Conservation (phyloP, 768 basidiomycete genomes). For the Hydnomerulius pinastri region DNA sequence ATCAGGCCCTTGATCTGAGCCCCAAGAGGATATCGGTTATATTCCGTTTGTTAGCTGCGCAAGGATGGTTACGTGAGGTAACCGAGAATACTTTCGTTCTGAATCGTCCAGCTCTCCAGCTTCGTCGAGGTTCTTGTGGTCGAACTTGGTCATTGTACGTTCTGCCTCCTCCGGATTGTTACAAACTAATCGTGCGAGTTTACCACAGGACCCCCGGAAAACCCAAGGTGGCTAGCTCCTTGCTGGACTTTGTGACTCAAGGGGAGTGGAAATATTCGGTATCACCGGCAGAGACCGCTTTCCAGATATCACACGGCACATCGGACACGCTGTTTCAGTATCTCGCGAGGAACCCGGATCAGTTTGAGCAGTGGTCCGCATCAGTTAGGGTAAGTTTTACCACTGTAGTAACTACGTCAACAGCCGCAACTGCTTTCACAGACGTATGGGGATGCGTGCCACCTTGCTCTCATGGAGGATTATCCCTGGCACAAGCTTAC, state of each 20-base stretch:
- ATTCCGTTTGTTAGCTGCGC: conserved; percentile 14
- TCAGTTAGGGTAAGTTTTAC: conserved; percentile 2
- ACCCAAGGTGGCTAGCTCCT: conserved; percentile 12
- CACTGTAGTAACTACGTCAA: background rate
- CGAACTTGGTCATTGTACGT: conserved; percentile 17
- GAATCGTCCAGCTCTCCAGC: conserved; percentile 17
- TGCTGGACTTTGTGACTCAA: conserved; percentile 14
- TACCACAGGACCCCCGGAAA: conserved; percentile 18
- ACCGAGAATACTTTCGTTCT: conserved; percentile 17
- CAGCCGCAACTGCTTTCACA: background rate
- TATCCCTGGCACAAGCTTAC: conserved; percentile 40
- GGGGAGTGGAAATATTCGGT: conserved; percentile 15
- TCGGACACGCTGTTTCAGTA: conserved; percentile 37
- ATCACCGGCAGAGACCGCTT: conserved; percentile 30
- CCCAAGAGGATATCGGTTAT: conserved; percentile 11
- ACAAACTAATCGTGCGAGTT: background rate
- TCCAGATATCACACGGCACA: conserved; percentile 41
- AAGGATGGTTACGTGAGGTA: conserved; percentile 21
- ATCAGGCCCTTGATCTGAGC: conserved; percentile 16
- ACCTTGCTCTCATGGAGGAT: conserved; percentile 41
- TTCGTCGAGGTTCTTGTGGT: conserved; percentile 15
- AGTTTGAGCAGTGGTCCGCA: background rate
- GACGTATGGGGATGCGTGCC: conserved; percentile 6
- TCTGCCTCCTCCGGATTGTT: background rate
- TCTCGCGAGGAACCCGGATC: background rate